Evolutionary conservation across 768 basidiomycete genomes (phyloP), one percentile per base, ranked within the genome.

Genomic region (Termitomyces sp.): DNA sequence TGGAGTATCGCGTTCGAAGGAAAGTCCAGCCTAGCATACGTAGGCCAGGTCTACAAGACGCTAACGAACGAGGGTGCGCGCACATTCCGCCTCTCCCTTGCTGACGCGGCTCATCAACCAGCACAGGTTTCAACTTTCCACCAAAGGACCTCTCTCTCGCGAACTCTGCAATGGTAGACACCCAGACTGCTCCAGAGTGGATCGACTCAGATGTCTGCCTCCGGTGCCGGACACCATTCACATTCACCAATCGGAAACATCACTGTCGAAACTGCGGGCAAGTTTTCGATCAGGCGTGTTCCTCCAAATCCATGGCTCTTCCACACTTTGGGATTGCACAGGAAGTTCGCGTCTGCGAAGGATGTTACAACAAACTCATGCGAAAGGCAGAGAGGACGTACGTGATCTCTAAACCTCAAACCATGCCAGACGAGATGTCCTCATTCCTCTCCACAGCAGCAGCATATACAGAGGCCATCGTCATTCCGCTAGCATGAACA

Each of bases 261-360:
- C 97, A 99, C 67, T 99, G 97, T 69, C 85, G 97, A 14, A 98
- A 98, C 70, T 99, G 97, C 72, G 97, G 97, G 8, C 87, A 89
- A 68, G 94, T 98, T 14, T 98, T 97, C 67, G 96, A 98, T 72
- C 93, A 95, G 55, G 80, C 84, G 43, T 99, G 97, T 70, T 95
- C 93, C 0, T 87, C 90, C 35, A 90, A 93, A 71, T 75, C 80
- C 2, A 83, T 92, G 71, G 76, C 92, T 0, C 78, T 98, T 24
- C 96, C 97, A 4, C 91, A 94, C 68, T 96, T 92, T 65, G 97
- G 97, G 11, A 94, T 99, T 63, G 78, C 85, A 1, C 88, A 97
- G 66, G 87, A 90, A 38, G 97, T 99, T 6, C 80, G 97, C 40
- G 96, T 98, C 0, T 98, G 97, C 58, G 96, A 99, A 61, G 79